These are phyloP conservation scores for Hymenochaete sp. DNA, from an alignment of 1,284 basidiomycete genomes.

Conservation along the genomic window DNA sequence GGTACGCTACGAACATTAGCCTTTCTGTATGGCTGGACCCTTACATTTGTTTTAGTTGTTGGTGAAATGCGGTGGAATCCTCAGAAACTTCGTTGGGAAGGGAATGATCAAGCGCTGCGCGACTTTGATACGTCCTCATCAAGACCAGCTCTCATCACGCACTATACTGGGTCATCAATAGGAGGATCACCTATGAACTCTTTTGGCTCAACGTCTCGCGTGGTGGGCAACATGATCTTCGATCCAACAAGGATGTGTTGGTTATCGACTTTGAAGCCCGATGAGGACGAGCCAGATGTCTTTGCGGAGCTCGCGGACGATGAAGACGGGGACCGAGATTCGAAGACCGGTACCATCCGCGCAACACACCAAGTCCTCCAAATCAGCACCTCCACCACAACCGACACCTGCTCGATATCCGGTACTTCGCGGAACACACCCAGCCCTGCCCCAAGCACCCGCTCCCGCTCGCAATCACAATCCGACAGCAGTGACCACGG, in stretches of 20 bases:
- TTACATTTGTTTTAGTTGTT: conserved; percentile 47
- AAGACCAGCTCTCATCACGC: conserved; percentile 92
- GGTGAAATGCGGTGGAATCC: conserved; percentile 99
- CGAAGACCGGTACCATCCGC: conserved; percentile 70
- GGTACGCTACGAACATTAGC: conserved; percentile 39
- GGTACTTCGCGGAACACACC: conserved; percentile 35
- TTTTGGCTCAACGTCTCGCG: conserved; percentile 67
- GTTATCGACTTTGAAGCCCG: conserved; percentile 75
- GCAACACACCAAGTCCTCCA: conserved; percentile 40
- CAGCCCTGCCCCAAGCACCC: conserved; percentile 54
- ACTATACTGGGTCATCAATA: conserved; percentile 72
- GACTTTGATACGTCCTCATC: conserved; percentile 86
- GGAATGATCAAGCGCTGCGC: conserved; percentile 83
- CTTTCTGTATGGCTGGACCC: conserved; percentile 7
- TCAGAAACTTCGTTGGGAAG: conserved; percentile 84
- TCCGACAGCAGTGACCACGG: conserved; percentile 62
- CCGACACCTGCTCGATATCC: conserved; percentile 30
- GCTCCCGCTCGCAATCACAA: conserved; percentile 45
- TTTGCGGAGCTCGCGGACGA: conserved; percentile 87
- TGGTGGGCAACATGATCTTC: conserved; percentile 97
- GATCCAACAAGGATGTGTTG: conserved; percentile 92
- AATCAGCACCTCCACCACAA: conserved; percentile 24
- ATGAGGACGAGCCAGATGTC: conserved; percentile 89
- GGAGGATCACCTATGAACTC: conserved; percentile 68
- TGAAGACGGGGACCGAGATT: conserved; percentile 59